Conservation (phyloP, 2,329 filamentous ascomycete genomes). For the Exophiala sp. region DNA sequence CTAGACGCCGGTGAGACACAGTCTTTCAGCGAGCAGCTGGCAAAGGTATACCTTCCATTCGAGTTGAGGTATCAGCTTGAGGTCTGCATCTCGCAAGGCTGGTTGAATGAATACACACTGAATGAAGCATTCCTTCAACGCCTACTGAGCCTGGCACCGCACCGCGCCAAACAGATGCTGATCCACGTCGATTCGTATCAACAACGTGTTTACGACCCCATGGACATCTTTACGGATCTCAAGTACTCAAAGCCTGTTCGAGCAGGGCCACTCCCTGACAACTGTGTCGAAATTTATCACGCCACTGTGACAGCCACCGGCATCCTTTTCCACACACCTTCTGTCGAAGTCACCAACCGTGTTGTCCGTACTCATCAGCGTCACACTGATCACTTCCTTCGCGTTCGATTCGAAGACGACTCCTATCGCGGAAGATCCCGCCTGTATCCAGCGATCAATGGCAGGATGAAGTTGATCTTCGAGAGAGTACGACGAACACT, state of each 20-base stretch:
- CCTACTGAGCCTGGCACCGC: constrained; percentile 52
- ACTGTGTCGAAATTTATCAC: constrained; percentile 73
- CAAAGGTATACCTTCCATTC: constrained; percentile 56
- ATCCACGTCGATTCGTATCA: constrained; percentile 69
- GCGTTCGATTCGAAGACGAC: constrained; percentile 88
- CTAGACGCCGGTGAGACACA: constrained; percentile 32
- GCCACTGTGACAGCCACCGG: constrained; percentile 80
- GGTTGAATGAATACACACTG: constrained; percentile 74
- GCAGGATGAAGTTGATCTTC: constrained; percentile 67
- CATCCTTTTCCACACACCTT: constrained; percentile 72
- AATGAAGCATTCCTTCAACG: constrained; percentile 62
- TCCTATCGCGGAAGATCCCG: constrained; percentile 52
- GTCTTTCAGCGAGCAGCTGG: constrained; percentile 20
- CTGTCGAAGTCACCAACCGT: constrained; percentile 82
- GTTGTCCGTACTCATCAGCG: constrained; percentile 70
- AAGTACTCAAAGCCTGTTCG: constrained; percentile 44
- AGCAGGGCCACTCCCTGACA: constrained; percentile 58
- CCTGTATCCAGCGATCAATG: constrained; percentile 56
- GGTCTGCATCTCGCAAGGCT: constrained; percentile 78
- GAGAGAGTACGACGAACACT: constrained; percentile 69
- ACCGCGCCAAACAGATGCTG: constrained; percentile 62
- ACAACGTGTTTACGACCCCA: constrained; percentile 63
- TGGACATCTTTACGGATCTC: constrained; percentile 63
- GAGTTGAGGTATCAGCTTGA: constrained; percentile 85
- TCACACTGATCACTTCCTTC: constrained; percentile 74